These are phyloP conservation scores for Filobasidium floriforme DNA, from an alignment of 768 basidiomycete genomes.

Conservation along the genomic window DNA sequence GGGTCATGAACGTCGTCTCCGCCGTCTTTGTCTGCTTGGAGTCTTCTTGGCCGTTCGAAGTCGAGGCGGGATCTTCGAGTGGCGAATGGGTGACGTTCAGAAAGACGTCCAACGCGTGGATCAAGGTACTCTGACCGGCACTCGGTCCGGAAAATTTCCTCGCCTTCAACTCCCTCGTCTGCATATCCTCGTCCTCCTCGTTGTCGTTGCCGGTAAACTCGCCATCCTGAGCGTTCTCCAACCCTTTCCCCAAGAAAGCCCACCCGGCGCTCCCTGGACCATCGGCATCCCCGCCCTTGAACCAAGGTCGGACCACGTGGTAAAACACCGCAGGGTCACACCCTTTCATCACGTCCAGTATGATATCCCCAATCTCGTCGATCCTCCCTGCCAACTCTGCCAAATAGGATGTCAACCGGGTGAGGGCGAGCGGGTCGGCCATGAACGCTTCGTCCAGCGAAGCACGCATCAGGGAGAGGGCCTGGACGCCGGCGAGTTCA, in stretches of 20 bases:
- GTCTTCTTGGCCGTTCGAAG: background rate
- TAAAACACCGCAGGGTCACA: conserved; percentile 76
- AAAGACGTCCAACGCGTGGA: conserved; percentile 50
- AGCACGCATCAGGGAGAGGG: conserved; percentile 72
- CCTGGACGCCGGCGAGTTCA: conserved; percentile 75
- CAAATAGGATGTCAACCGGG: conserved; percentile 63
- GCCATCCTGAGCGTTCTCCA: background rate
- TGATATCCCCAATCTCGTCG: conserved; percentile 55
- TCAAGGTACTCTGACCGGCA: conserved; percentile 86
- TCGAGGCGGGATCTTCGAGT: conserved; percentile 10
- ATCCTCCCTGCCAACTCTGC: conserved; percentile 59
- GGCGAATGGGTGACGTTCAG: conserved; percentile 49
- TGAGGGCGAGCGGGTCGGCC: conserved; percentile 59
- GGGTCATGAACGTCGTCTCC: conserved; percentile 64
- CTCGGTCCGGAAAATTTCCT: conserved; percentile 69
- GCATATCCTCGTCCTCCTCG: background rate
- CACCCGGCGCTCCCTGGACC: conserved; percentile 43
- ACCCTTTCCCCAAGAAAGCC: conserved; percentile 60
- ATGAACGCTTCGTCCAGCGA: conserved; percentile 86
- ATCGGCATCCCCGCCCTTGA: conserved; percentile 65
- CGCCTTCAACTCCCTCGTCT: conserved; percentile 10
- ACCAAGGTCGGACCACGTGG: conserved; percentile 87
- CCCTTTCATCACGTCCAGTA: conserved; percentile 59
- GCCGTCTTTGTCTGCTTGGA: conserved; percentile 3
- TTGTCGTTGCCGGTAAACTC: conserved; percentile 28